These are phyloP conservation scores for Paramecium biaurelia DNA, from an alignment of 73 alveolate species.

Conservation along the genomic window DNA sequence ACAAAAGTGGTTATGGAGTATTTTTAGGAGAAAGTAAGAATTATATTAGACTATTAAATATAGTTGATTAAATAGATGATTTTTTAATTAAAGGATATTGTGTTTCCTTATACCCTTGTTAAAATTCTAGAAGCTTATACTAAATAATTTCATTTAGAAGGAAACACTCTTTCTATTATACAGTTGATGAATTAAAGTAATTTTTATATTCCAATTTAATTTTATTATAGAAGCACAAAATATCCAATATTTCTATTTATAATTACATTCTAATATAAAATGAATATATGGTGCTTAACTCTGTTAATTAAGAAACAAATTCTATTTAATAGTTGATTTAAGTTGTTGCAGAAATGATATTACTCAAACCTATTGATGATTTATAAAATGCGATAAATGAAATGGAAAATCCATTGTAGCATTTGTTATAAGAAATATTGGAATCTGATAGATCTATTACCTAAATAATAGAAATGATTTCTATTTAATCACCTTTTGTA, in stretches of 20 bases:
- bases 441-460: background rate
- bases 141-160: background rate
- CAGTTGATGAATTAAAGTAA: background rate
- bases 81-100: slow-evolving; percentile 2
- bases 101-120: background rate
- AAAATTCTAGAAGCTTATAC: background rate
- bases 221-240: background rate
- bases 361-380: background rate
- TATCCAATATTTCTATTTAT: background rate
- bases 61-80: slow-evolving; percentile 18
- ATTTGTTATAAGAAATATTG: background rate
- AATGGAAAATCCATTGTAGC: background rate
- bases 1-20: background rate
- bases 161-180: background rate
- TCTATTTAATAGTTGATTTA: background rate
- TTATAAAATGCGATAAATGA: background rate
- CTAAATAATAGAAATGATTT: background rate
- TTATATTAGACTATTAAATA: background rate
- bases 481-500: background rate
- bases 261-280: background rate
- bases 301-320: background rate
- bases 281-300: background rate
- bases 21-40: background rate
- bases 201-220: background rate
- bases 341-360: background rate